Base-by-base conservation (phyloP, 257 asterid genomes). In the Marsdenia floribunda region DNA sequence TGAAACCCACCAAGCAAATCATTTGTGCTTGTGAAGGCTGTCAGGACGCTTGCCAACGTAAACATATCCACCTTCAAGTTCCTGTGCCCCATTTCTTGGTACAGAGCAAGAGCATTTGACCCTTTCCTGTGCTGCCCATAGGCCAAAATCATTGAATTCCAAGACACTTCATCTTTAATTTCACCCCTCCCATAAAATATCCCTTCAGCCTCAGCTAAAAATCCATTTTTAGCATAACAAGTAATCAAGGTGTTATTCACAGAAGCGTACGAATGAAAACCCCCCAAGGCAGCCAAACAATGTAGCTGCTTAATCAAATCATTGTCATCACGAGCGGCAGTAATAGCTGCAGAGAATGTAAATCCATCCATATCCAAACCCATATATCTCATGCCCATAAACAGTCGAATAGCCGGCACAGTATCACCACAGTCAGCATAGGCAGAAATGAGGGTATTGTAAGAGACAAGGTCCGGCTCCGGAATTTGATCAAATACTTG, bases 61-160 rank as follows among this genome's bases (percentile, higher is more conserved):
- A 87, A 92, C 89, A 88, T 84, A 71, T 90, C 95, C 24, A 90
- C 83, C 13, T 72, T 78, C 40, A 85, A 72, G 68, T 84, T 88
- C 76, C 46, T 64, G 6, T 33, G 75, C 46, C 79, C 78, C 93
- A 92, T 87, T 83, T 86, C 90, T 79, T 81, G 89, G 80, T 90
- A 90, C 83, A 92, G 78, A 59, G 74, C 77, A 69, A 92, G 80
- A 7, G 96, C 97, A 73, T 87, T 86, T 64, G 57, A 38, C 70
- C 95, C 97, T 75, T 85, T 76, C 75, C 80, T 86, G 33, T 79
- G 83, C 82, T 87, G 93, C 11, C 90, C 93, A 24, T 88, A 90
- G 0, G 90, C 90, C 58, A 90, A 95, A 63, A 90, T 84, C 96
- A 92, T 92, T 29, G 96, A 83, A 74, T 88, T 92, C 97, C 97